These are phyloP conservation scores for Retiboletus flavoniger DNA, from an alignment of 1,284 basidiomycete genomes.

Conservation along the genomic window DNA sequence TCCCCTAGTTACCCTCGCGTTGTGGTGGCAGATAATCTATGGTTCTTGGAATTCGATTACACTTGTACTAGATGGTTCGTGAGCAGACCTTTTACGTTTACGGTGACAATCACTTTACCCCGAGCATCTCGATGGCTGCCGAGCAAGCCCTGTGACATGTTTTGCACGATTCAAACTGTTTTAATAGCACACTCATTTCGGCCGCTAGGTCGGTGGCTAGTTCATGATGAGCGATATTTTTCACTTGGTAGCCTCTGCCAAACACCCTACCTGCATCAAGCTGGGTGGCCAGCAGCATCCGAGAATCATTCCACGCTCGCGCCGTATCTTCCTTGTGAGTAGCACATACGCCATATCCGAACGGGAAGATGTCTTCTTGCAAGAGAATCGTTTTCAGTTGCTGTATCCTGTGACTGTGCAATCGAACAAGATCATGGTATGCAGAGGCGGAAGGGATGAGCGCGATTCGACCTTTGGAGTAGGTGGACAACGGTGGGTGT, in stretches of 20 bases:
- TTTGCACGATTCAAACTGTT: constrained; percentile 44
- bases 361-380: constrained; percentile 62
- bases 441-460: constrained; percentile 53
- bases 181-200: constrained; percentile 53
- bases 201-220: constrained; percentile 60
- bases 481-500: constrained; percentile 50
- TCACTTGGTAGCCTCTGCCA: not conserved
- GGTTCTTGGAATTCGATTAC: constrained; percentile 43
- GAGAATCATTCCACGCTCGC: constrained; percentile 50
- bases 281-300: constrained; percentile 37
- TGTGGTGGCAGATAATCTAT: constrained; percentile 34
- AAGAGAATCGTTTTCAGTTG: constrained; percentile 49
- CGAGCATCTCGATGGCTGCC: constrained; percentile 65
- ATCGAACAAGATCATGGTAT: constrained; percentile 56
- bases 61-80: constrained; percentile 55
- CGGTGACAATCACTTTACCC: constrained; percentile 38
- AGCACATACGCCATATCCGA: constrained; percentile 61
- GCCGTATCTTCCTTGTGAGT: constrained; percentile 45
- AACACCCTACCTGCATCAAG: constrained; percentile 50
- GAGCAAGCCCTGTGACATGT: constrained; percentile 55
- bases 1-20: constrained; percentile 23
- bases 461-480: constrained; percentile 50
- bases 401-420: constrained; percentile 55
- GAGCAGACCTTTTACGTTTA: constrained; percentile 5
- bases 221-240: constrained; percentile 9